Evolutionary conservation across 2,329 filamentous ascomycete species (phyloP), one percentile per base, ranked within the genome.

Genomic region (Periconia sp.): DNA sequence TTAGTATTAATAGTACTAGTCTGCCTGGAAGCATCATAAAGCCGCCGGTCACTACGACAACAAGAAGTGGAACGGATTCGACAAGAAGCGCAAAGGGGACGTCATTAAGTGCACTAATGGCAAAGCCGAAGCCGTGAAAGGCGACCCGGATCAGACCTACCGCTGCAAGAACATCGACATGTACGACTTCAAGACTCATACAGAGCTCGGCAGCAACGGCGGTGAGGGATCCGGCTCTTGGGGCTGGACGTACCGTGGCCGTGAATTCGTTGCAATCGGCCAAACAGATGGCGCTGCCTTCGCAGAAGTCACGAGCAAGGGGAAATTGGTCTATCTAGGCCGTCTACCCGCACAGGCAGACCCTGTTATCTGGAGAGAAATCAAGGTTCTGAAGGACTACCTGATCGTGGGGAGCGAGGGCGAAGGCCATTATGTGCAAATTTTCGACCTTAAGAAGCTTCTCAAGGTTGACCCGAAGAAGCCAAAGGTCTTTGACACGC

Each of bases 241-340:
- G 78, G 79, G 79, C 11, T 80, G 79, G 78, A 75, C 73, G 0
- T 70, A 77, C 38, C 61, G 66, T 2, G 78, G 77, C 31, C 77
- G 79, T 25, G 79, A 82, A 50, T 81, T 82, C 50, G 73, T 77
- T 39, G 77, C 78, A 52, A 74, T 80, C 49, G 78, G 76, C 4
- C 78, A 81, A 52, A 74, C 74, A n/a, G 78, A 81, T 49, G 79
- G 78, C n/a, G 71, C 78, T 18, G 74, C 78, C 6, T 81, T 82
- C 52, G 71, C 74, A 16, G 78, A 82, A 58, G 58, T 82, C 53
- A 75, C 68, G 38, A 60, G 63, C 22, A 63, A 73, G 37, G 78
- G 78, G 30, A 75, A 77, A 54, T 68, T 81, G 24, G 58, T 73
- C 40, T 80, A 81, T 57, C 71, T 81, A n/a, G 78, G 78, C 11